Evolutionary conservation across 2,329 filamentous ascomycete species (phyloP).

Genomic region (Endocalyx cinctus): DNA sequence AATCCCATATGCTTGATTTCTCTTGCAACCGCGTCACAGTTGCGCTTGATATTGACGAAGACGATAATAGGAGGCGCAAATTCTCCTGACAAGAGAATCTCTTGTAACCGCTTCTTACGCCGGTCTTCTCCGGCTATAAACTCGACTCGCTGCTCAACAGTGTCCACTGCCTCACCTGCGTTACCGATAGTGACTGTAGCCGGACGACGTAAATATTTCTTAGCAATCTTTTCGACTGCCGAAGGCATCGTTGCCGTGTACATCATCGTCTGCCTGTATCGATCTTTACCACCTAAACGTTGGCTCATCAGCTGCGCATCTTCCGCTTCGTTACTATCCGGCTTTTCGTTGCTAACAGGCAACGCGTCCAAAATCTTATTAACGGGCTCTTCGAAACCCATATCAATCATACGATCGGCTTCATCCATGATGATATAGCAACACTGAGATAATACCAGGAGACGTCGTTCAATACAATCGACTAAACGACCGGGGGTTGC

Average conservation of each 20-base stretch:
- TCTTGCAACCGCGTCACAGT: constrained; percentile 90
- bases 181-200: constrained; percentile 95
- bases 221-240: constrained; percentile 89
- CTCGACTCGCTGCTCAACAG: constrained; percentile 95
- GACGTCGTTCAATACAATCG: constrained; percentile 90
- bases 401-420: constrained; percentile 97
- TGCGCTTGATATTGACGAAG: constrained; percentile 99
- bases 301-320: constrained; percentile 79
- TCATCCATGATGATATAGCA: constrained; percentile 99
- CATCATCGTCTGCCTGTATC: constrained; percentile 99
- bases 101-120: constrained; percentile 89
- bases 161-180: constrained; percentile 91
- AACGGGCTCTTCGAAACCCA: constrained; percentile 95
- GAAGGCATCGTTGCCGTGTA: constrained; percentile 98
- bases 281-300: constrained; percentile 68
- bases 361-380: constrained; percentile 96
- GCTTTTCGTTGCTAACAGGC: constrained; percentile 90
- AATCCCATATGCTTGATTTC: constrained; percentile 95
- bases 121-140: constrained; percentile 89
- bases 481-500: constrained; percentile 97
- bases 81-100: constrained; percentile 76
- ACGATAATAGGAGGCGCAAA: constrained; percentile 92
- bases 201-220: constrained; percentile 88
- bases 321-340: constrained; percentile 88
- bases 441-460: constrained; percentile 90